Conservation (phyloP, 2,329 filamentous ascomycete genomes). For the Thielaviopsis ethacetica region DNA sequence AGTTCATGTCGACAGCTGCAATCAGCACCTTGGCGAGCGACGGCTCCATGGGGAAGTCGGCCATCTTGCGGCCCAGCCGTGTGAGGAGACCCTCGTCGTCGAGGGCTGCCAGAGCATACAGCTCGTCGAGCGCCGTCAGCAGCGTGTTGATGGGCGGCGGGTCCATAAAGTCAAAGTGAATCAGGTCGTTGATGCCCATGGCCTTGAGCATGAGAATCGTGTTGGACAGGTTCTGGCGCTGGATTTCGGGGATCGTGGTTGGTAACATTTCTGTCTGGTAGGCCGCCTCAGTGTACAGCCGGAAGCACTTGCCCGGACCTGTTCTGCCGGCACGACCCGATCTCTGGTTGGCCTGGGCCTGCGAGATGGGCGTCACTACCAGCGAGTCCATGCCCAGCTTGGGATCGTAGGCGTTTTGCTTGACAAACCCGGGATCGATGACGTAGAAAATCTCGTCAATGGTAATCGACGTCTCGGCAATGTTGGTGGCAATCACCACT, state of each 20-base stretch:
- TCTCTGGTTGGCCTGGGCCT: slow-evolving; percentile 90
- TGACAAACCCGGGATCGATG: slow-evolving; percentile 91
- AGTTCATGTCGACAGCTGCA: slow-evolving; percentile 68
- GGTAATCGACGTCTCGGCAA: slow-evolving; percentile 93
- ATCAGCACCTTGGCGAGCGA: slow-evolving; percentile 82
- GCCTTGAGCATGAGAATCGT: slow-evolving; percentile 97
- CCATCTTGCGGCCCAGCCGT: slow-evolving; percentile 87
- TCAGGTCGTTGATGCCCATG: slow-evolving; percentile 95
- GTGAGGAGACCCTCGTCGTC: slow-evolving; percentile 93
- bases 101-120: slow-evolving; percentile 79
- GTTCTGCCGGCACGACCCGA: slow-evolving; percentile 87
- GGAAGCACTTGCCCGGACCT: slow-evolving; percentile 89
- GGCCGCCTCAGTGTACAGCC: slow-evolving; percentile 85
- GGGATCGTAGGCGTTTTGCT: slow-evolving; percentile 91
- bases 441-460: slow-evolving; percentile 98
- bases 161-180: slow-evolving; percentile 99
- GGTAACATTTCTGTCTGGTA: slow-evolving; percentile 96
- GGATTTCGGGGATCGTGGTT: slow-evolving; percentile 90
- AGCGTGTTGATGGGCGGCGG: slow-evolving; percentile 95
- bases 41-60: slow-evolving; percentile 96
- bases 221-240: slow-evolving; percentile 78
- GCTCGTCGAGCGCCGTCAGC: slow-evolving; percentile 86
- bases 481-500: slow-evolving; percentile 95
- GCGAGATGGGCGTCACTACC: slow-evolving; percentile 88
- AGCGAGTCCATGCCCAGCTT: slow-evolving; percentile 97